Evolutionary conservation across 768 basidiomycete species (phyloP).

Genomic region (Bullera alba): DNA sequence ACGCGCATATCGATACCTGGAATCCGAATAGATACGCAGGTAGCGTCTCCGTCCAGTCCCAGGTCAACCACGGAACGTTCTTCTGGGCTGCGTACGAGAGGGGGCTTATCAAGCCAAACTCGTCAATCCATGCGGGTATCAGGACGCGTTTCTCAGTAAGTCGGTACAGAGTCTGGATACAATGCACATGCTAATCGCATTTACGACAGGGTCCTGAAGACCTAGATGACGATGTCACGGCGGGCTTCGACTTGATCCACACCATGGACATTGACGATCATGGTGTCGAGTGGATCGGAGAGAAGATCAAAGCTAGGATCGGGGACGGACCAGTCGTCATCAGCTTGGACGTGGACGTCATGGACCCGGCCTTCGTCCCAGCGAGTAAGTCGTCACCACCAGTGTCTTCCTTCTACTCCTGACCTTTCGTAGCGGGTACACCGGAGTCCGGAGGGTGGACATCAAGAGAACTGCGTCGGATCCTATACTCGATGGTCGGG

Average conservation of each 20-base stretch:
- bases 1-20: slow-evolving; percentile 77
- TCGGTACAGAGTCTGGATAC: slow-evolving; percentile 1
- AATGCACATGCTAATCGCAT: not conserved
- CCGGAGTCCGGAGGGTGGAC: slow-evolving; percentile 39
- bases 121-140: slow-evolving; percentile 77
- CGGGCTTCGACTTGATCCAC: slow-evolving; percentile 72
- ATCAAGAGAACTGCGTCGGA: slow-evolving; percentile 32
- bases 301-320: slow-evolving; percentile 63
- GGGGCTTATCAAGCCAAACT: slow-evolving; percentile 61
- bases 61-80: slow-evolving; percentile 75
- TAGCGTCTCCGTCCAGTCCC: slow-evolving; percentile 52
- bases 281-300: slow-evolving; percentile 63
- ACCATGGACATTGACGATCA: slow-evolving; percentile 77
- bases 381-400: slow-evolving; percentile 27
- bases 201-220: slow-evolving; percentile 56
- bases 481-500: slow-evolving; percentile 35
- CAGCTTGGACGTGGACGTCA: slow-evolving; percentile 40
- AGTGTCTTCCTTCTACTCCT: not conserved
- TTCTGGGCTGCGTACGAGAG: slow-evolving; percentile 73
- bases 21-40: slow-evolving; percentile 47
- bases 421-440: slow-evolving; percentile 21
- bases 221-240: slow-evolving; percentile 60
- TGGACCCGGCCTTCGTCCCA: slow-evolving; percentile 37
- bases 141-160: slow-evolving; percentile 63
- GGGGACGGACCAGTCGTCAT: slow-evolving; percentile 71